These are phyloP conservation scores for Eucalyptus sp. DNA, from an alignment of 345 rosid genomes.

Conservation along the genomic window DNA sequence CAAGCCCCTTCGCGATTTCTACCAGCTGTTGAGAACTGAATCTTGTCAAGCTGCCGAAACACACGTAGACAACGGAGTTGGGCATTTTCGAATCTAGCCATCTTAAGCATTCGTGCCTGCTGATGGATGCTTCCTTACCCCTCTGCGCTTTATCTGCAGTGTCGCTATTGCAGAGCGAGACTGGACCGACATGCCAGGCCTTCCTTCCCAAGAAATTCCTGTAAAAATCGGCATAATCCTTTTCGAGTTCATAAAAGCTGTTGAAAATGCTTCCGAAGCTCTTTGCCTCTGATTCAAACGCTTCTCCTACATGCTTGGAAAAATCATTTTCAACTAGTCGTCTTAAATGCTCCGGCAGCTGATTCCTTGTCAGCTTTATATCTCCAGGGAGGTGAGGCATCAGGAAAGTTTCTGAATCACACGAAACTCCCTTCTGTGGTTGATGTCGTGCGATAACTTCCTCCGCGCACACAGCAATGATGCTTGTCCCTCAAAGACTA, in stretches of 20 bases:
- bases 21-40: constrained; percentile 11
- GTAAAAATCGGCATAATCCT: constrained; percentile 21
- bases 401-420: constrained; percentile 14
- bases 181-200: constrained; percentile 41
- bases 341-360: constrained; percentile 3
- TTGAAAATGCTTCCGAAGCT: constrained; percentile 25
- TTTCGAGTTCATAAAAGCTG: constrained; percentile 32
- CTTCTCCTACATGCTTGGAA: neutral
- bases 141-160: constrained; percentile 12
- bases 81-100: constrained; percentile 34
- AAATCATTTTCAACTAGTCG: neutral
- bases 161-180: constrained; percentile 14
- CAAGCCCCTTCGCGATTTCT: constrained; percentile 7
- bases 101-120: constrained; percentile 6
- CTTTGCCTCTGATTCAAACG: neutral
- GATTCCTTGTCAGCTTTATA: constrained; percentile 30
- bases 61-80: constrained; percentile 29
- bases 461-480: constrained; percentile 15
- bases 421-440: constrained; percentile 14
- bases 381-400: constrained; percentile 16
- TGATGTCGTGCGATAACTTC: neutral
- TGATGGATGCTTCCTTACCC: constrained; percentile 13
- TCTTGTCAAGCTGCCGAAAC: constrained; percentile 31
- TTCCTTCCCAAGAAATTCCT: constrained; percentile 13
- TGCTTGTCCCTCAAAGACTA: constrained; percentile 24